Conservation (phyloP, 306 rosid genomes). For the Ziziphus jujuba region DNA sequence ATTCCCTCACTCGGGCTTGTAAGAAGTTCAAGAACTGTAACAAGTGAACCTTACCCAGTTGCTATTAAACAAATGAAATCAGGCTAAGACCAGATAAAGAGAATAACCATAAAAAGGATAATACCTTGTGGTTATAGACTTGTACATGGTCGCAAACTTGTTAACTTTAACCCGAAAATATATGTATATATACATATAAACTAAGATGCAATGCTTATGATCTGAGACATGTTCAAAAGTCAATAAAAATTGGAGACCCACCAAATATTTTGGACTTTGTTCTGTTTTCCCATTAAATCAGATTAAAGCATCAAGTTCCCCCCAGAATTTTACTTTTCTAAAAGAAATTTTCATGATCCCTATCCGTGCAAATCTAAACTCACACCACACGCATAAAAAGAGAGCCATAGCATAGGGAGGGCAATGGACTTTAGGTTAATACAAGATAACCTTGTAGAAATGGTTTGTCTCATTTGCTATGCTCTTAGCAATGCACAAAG, state of each 20-base stretch:
- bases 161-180: too few species aligned
- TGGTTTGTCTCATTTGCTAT: too few species aligned
- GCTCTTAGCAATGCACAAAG: neutral
- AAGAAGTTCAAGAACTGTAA: constrained; percentile 70
- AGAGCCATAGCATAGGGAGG: too few species aligned
- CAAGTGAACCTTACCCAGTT: constrained; percentile 15
- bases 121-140: neutral
- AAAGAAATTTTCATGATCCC: too few species aligned
- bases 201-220: neutral
- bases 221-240: neutral
- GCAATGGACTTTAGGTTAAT: too few species aligned
- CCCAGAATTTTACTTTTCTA: neutral
- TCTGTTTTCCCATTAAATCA: neutral
- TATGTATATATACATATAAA: neutral
- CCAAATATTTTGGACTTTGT: neutral
- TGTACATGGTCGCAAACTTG: neutral
- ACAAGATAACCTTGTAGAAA: too few species aligned
- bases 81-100: neutral
- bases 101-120: neutral
- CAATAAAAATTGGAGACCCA: neutral
- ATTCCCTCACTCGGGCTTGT: constrained; percentile 60
- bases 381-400: too few species aligned
- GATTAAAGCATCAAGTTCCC: neutral
- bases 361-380: too few species aligned
- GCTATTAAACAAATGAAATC: constrained; percentile 2